A percentile compares a stretch with the other conserved stretches of the same genome.
These are phyloP conservation scores for Mucuna pruriens DNA, from an alignment of 306 rosid genomes.

Conservation along the genomic window DNA sequence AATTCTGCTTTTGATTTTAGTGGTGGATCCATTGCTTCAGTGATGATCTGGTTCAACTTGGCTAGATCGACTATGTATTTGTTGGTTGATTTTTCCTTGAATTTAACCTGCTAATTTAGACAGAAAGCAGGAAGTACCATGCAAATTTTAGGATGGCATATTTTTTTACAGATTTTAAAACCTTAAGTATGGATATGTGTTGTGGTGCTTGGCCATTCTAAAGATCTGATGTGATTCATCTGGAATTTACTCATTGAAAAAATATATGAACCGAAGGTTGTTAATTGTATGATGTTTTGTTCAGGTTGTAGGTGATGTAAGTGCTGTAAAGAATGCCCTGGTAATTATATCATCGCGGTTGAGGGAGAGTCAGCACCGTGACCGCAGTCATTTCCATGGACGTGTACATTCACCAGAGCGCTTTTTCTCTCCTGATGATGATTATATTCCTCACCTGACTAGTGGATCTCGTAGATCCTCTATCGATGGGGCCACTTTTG, in stretches of 20 bases:
- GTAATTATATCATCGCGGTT: conserved; percentile 76
- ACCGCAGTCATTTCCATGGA: conserved; percentile 82
- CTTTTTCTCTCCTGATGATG: conserved; percentile 83
- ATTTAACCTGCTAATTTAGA: background rate
- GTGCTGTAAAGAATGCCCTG: conserved; percentile 79
- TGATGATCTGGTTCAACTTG: conserved; percentile 36
- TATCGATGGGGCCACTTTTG: conserved; percentile 66
- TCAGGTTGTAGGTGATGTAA: conserved; percentile 87
- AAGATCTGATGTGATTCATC: conserved; percentile 27
- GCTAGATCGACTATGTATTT: conserved; percentile 3
- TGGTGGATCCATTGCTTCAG: conserved; percentile 39
- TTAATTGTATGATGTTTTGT: conserved; percentile 37
- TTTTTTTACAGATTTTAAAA: background rate
- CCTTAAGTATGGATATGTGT: background rate
- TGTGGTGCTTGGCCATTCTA: background rate
- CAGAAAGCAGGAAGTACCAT: background rate
- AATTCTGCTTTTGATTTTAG: conserved; percentile 18
- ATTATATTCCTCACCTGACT: conserved; percentile 64
- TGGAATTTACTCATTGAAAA: background rate
- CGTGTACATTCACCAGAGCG: conserved; percentile 85
- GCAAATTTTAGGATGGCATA: background rate
- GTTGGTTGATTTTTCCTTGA: background rate
- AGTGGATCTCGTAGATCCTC: conserved; percentile 70
- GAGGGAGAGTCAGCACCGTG: conserved; percentile 99
- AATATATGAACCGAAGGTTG: conserved; percentile 8